phyloP scores from a whole-genome alignment of 73 alveolate genomes.

The Symbiodinium natans region DNA sequence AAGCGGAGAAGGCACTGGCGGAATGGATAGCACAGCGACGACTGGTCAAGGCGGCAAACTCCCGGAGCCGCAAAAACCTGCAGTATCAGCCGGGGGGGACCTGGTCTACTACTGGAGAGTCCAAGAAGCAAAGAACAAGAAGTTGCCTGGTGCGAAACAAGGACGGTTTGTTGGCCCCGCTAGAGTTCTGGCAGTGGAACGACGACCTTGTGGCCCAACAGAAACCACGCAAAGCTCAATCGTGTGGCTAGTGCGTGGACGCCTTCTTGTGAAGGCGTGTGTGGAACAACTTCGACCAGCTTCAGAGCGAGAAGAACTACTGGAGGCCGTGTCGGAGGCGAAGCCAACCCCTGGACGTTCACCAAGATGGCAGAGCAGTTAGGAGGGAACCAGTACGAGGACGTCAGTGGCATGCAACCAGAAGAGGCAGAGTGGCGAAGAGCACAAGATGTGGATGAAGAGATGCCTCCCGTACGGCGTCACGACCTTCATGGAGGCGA shows the following conservation, averaged over 20 bases:
- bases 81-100: not conserved
- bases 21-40: not conserved
- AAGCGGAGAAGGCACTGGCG: not conserved
- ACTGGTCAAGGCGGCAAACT: not conserved
- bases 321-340: not conserved
- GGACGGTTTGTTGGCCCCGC: not conserved
- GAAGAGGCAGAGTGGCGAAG: not conserved
- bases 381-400: not conserved
- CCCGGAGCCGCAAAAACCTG: not conserved
- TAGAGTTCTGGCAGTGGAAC: not conserved
- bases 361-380: not conserved
- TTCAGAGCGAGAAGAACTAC: not conserved
- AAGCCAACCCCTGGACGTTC: not conserved
- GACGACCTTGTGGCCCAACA: not conserved
- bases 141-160: not conserved
- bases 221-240: not conserved
- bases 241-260: not conserved
- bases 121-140: not conserved
- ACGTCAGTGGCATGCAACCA: not conserved
- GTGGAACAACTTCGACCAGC: not conserved
- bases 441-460: not conserved
- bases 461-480: not conserved
- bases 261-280: not conserved
- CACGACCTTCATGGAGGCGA: not conserved
- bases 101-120: not conserved